phyloP scores from a whole-genome alignment of 768 basidiomycete genomes.

The Phaeotremella fagi region DNA sequence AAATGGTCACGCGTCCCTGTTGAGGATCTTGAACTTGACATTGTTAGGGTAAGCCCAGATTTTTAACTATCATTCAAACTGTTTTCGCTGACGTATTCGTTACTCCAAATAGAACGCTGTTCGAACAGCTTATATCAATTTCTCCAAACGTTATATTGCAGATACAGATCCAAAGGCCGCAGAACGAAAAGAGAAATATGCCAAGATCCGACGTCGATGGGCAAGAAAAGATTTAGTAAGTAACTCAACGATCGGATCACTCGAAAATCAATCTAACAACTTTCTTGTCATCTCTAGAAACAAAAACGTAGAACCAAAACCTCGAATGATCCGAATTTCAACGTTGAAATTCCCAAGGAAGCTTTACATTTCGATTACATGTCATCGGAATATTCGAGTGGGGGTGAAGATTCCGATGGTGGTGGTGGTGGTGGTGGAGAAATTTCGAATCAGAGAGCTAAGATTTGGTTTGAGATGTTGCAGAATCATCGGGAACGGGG shows the following conservation, averaged over 20 bases:
- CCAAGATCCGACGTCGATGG: slow-evolving; percentile 44
- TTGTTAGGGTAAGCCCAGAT: background rate
- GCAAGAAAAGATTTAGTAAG: slow-evolving; percentile 45
- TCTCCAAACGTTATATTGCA: slow-evolving; percentile 27
- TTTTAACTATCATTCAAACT: background rate
- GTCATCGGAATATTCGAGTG: slow-evolving; percentile 46
- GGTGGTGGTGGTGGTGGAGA: background rate
- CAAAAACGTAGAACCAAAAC: slow-evolving; percentile 40
- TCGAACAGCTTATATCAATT: slow-evolving; percentile 37
- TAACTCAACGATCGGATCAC: background rate
- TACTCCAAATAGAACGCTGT: slow-evolving; percentile 10
- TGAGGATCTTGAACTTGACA: background rate
- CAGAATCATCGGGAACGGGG: background rate
- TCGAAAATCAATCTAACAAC: background rate
- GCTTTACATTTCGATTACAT: slow-evolving; percentile 44
- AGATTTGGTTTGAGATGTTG: background rate
- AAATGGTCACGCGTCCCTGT: background rate
- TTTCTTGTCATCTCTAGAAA: slow-evolving; percentile 26
- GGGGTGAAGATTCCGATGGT: slow-evolving; percentile 28
- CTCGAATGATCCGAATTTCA: slow-evolving; percentile 17
- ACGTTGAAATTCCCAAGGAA: slow-evolving; percentile 12
- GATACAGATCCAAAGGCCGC: slow-evolving; percentile 34
- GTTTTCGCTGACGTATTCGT: background rate
- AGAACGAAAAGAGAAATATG: slow-evolving; percentile 29
- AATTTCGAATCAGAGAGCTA: background rate